Evolutionary conservation across 371 early-diverging fungal species (phyloP).

Genomic region (Vairimorpha necatrix): DNA sequence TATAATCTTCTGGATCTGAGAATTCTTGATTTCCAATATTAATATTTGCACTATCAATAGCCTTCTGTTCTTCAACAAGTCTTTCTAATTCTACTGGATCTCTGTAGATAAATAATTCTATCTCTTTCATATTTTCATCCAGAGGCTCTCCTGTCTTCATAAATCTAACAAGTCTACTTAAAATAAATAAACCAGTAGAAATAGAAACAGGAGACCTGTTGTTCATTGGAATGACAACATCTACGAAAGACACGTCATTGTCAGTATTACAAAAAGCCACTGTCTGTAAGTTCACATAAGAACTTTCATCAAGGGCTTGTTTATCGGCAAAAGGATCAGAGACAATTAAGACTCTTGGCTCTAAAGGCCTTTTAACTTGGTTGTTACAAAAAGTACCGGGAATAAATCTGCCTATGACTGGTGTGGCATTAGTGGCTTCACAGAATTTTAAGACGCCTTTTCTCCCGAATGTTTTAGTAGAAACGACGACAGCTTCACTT

Average conservation of each 20-base stretch:
- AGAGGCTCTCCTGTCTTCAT: conserved; percentile 73
- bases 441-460: conserved; percentile 96
- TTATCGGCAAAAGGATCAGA: conserved; percentile 93
- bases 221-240: conserved; percentile 98
- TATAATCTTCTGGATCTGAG: background rate
- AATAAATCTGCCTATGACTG: conserved; percentile 96
- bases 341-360: conserved; percentile 90
- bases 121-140: conserved; percentile 59
- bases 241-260: conserved; percentile 81
- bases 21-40: background rate
- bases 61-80: conserved; percentile 56
- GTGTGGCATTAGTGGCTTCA: conserved; percentile 85
- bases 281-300: conserved; percentile 95
- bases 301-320: conserved; percentile 94
- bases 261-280: conserved; percentile 96
- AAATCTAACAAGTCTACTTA: conserved; percentile 90
- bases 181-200: conserved; percentile 88
- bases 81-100: conserved; percentile 64
- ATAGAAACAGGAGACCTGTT: conserved; percentile 94
- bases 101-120: conserved; percentile 65
- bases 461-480: conserved; percentile 90
- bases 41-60: conserved; percentile 33
- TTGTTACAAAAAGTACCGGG: conserved; percentile 99
- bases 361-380: conserved; percentile 90
- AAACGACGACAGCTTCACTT: conserved; percentile 82